These are phyloP conservation scores for Rhytidhysteron rufulum DNA, from an alignment of 2,329 filamentous ascomycete species.

Conservation along the genomic window DNA sequence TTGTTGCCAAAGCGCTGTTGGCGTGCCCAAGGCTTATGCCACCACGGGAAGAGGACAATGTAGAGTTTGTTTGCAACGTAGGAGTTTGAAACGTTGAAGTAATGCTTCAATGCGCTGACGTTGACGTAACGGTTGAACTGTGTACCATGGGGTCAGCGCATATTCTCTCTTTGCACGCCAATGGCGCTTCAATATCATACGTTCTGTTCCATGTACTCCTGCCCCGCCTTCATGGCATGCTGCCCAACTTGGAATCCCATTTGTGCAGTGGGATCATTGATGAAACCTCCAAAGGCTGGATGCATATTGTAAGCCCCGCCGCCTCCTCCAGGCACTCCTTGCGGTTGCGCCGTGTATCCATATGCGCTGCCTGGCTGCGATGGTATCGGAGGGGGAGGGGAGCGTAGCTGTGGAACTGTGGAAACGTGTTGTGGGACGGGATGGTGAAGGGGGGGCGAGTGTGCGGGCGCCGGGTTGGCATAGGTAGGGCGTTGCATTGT, in stretches of 20 bases:
- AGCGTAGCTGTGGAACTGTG: conserved; percentile 93
- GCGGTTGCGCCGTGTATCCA: conserved; percentile 67
- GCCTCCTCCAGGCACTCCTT: conserved; percentile 16
- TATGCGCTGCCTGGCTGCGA: conserved; percentile 65
- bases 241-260: conserved; percentile 93
- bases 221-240: conserved; percentile 83
- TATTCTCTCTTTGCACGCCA: not conserved
- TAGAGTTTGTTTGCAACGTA: conserved; percentile 93
- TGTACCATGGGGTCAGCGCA: not conserved
- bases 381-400: conserved; percentile 75
- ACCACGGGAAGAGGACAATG: conserved; percentile 94
- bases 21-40: conserved; percentile 95
- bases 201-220: conserved; percentile 94
- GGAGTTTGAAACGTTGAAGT: conserved; percentile 98
- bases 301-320: conserved; percentile 36
- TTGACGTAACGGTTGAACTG: conserved; percentile 82
- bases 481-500: conserved; percentile 85
- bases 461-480: conserved; percentile 64
- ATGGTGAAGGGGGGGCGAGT: conserved; percentile 91
- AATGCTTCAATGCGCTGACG: conserved; percentile 90
- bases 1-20: conserved; percentile 67
- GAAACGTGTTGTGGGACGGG: conserved; percentile 98
- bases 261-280: conserved; percentile 92
- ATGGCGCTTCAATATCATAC: conserved; percentile 49
- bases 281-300: conserved; percentile 81